Evolutionary conservation across 2,329 filamentous ascomycete species (phyloP), one percentile per base, ranked within the genome.

Genomic region (Aspergillus unguis): DNA sequence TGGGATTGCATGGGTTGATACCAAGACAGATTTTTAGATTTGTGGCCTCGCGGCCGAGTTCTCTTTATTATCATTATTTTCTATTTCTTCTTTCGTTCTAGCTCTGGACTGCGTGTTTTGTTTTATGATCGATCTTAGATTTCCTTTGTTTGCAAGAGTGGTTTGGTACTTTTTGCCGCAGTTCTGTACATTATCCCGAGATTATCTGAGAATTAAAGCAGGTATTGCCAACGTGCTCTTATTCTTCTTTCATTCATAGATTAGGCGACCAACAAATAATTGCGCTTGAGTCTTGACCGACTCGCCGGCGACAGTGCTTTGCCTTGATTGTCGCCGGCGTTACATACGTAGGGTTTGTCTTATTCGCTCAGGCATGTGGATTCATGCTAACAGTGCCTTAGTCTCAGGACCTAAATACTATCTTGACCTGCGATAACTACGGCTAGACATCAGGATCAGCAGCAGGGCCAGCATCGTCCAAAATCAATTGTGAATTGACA

Each of bases 1-100:
- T 58, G 65, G 66, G 67, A 62, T 68, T 67, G 60, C 63, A 68
- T 66, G 67, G 66, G 59, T 63, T 71, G 68, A 71, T 71, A 72
- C 69, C 69, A 71, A 63, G 62, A 63, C 54, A 62, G 61, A 63
- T 50, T 17, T 17, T 17, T 72, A 72, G 69, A 72, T 61, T 50
- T 59, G 62, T 55, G 69, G 69, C 69, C 67, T 66, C 70, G 59
- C 67, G 68, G 70, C 70, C 67, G 63, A 62, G 61, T 42, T 53
- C 43, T 55, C 47, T 50, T 44, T 56, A 57, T 56, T 46, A 51
- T 55, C 60, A 59, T 52, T 52, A 52, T 57, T 59, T 58, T 46
- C 54, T 58, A 57, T 58, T 56, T 49, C 57, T 55, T 48, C n/a
- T 50, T 52, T 54, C 36, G 36, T 38, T 38, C 36, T 38, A 38